Evolutionary conservation across 306 rosid genomes (phyloP).

Genomic region (Pterocarpus macrocarpus): DNA sequence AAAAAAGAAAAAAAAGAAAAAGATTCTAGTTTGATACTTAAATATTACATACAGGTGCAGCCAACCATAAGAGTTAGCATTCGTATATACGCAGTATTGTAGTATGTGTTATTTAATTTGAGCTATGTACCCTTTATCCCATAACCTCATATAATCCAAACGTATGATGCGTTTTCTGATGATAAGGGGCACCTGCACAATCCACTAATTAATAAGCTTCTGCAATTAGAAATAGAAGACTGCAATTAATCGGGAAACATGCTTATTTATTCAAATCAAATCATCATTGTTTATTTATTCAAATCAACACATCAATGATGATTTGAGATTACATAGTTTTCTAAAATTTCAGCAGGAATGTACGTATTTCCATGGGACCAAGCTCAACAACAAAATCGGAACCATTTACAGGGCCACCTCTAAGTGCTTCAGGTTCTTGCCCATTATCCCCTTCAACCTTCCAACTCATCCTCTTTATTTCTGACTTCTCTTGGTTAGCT

Average conservation of each 20-base stretch:
- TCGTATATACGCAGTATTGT: too few species aligned
- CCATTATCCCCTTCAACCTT: slow-evolving; percentile 61
- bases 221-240: background rate
- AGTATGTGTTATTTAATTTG: too few species aligned
- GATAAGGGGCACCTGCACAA: background rate
- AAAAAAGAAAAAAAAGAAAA: too few species aligned
- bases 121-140: background rate
- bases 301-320: background rate
- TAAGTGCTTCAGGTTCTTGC: slow-evolving; percentile 50
- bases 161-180: background rate
- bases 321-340: background rate
- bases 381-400: slow-evolving; percentile 69
- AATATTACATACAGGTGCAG: background rate
- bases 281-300: slow-evolving; percentile 34
- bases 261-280: slow-evolving; percentile 31
- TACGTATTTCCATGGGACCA: slow-evolving; percentile 92
- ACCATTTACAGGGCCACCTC: slow-evolving; percentile 56
- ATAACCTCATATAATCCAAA: background rate
- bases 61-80: background rate
- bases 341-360: slow-evolving; percentile 64
- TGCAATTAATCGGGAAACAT: background rate
- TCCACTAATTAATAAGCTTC: background rate
- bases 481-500: slow-evolving; percentile 79
- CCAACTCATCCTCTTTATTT: slow-evolving; percentile 70
- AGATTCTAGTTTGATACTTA: background rate